Evolutionary conservation across 2,329 filamentous ascomycete species (phyloP).

Genomic region (Colletotrichum trifolii): DNA sequence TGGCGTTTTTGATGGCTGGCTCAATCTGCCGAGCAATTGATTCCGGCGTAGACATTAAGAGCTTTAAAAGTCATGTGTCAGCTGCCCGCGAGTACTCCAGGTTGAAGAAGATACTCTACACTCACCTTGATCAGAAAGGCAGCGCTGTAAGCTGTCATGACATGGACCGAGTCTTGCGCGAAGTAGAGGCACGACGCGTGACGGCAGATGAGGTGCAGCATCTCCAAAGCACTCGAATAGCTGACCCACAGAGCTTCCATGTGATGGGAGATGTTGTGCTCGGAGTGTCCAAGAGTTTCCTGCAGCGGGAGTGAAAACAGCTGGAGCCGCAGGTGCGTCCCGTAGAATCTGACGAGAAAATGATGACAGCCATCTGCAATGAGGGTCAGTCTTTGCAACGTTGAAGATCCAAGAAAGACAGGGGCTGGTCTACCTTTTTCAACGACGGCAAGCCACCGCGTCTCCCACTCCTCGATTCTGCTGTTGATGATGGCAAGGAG

Average conservation of each 20-base stretch:
- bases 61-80: not conserved
- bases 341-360: slow-evolving; percentile 52
- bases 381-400: too few species aligned
- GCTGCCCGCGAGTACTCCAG: not conserved
- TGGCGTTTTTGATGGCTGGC: slow-evolving; percentile 30
- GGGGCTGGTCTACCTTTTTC: not conserved
- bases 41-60: slow-evolving; percentile 12
- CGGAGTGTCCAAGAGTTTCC: slow-evolving; percentile 41
- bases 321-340: slow-evolving; percentile 49
- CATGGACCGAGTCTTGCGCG: slow-evolving; percentile 54
- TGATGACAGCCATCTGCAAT: slow-evolving; percentile 42
- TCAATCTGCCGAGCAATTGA: slow-evolving; percentile 10
- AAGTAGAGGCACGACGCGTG: slow-evolving; percentile 49
- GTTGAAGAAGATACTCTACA: not conserved
- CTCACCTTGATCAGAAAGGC: slow-evolving; percentile 51
- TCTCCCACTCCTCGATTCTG: slow-evolving; percentile 41
- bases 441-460: slow-evolving; percentile 37
- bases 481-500: slow-evolving; percentile 40
- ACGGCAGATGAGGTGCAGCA: slow-evolving; percentile 46
- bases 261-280: slow-evolving; percentile 39
- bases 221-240: slow-evolving; percentile 44
- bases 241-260: slow-evolving; percentile 46
- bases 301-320: slow-evolving; percentile 51
- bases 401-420: too few species aligned
- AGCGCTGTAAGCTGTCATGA: slow-evolving; percentile 55